These are phyloP conservation scores for Raffaelea deltoideospora DNA, from an alignment of 2,329 filamentous ascomycete species.

Conservation along the genomic window DNA sequence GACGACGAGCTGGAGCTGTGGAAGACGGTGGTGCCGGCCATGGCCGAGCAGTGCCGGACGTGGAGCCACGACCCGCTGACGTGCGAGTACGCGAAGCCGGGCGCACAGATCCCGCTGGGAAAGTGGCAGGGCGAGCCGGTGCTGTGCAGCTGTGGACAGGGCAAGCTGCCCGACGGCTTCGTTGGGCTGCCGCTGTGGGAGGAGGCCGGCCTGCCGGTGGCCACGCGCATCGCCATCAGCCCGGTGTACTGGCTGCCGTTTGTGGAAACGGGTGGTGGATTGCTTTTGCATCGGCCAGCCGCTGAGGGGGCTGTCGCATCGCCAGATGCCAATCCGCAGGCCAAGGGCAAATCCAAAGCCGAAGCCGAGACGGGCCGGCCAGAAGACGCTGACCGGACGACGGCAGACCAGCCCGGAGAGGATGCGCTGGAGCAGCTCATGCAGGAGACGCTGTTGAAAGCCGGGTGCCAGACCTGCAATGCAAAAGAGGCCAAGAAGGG, in stretches of 20 bases:
- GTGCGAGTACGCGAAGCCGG: constrained; percentile 28
- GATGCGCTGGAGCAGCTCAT: too few relatives aligned
- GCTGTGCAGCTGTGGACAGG: constrained; percentile 30
- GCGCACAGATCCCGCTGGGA: constrained; percentile 22
- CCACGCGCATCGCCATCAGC: constrained; percentile 43
- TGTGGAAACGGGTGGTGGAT: too few relatives aligned
- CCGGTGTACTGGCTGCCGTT: constrained; percentile 30
- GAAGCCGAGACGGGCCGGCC: too few relatives aligned
- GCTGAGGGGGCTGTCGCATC: too few relatives aligned
- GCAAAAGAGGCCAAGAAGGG: constrained; percentile 15
- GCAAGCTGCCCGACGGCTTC: constrained; percentile 24
- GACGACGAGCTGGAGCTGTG: constrained; percentile 41
- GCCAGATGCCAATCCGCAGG: constrained; percentile 16
- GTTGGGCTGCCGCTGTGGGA: constrained; percentile 27
- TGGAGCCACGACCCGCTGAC: constrained; percentile 24
- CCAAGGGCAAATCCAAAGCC: too few relatives aligned
- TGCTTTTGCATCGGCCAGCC: too few relatives aligned
- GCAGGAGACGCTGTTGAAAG: too few relatives aligned
- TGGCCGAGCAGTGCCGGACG: constrained; percentile 32
- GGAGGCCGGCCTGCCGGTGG: constrained; percentile 20
- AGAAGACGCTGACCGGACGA: too few relatives aligned
- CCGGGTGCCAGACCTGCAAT: constrained; percentile 23
- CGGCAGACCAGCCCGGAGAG: too few relatives aligned
- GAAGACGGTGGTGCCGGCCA: constrained; percentile 27
- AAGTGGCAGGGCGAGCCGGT: constrained; percentile 19